Base-by-base conservation (phyloP, 306 rosid genomes). In the Purshia tridentata region DNA sequence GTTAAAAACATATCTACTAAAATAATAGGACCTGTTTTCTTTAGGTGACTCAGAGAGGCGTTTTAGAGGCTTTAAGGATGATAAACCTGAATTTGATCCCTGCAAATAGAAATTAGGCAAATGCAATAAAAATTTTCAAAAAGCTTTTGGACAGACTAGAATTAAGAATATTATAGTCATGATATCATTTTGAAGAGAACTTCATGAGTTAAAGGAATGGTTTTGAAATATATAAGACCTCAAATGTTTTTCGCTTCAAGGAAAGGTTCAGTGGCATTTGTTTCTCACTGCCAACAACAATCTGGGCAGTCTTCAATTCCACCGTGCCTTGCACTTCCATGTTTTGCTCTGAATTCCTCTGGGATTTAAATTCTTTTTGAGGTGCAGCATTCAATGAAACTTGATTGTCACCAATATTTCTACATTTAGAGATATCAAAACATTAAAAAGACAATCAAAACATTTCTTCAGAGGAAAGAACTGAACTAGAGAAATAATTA, bases 221-320 rank as follows among this genome's bases (percentile, higher is more conserved):
- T 18, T 53, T 65, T 14, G 29, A 53, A 63, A 22, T 9, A 59
- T 46, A 64, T 39, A 85, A 70, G 69, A 94, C 96, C 95, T 89
- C 93, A 39, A 71, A 49, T 57, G 73, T 47, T 82, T 88, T 94
- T 73, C 95, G 84, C 87, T 91, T 91, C 88, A 84, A 73, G 68
- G 73, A 70, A 20, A 74, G 69, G 73, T 65, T 73, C 11, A 47
- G 59, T 66, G 75, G 72, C 80, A 63, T 81, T 76, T 75, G 80
- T 65, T 76, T 91, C 81, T 76, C 92, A 63, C 76, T 70, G 49
- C 61, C 65, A 40, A 55, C 90, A 56, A 62, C 64, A 59, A 20
- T 70, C 77, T 74, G 69, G 55, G 66, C 82, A 78, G 56, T 78
- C 78, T 84, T 79, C 54, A 75, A 67, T 67, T 79, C 75, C 59